Conservation (phyloP, 2,329 filamentous ascomycete species). For the Cladophialophora chaetospira region DNA sequence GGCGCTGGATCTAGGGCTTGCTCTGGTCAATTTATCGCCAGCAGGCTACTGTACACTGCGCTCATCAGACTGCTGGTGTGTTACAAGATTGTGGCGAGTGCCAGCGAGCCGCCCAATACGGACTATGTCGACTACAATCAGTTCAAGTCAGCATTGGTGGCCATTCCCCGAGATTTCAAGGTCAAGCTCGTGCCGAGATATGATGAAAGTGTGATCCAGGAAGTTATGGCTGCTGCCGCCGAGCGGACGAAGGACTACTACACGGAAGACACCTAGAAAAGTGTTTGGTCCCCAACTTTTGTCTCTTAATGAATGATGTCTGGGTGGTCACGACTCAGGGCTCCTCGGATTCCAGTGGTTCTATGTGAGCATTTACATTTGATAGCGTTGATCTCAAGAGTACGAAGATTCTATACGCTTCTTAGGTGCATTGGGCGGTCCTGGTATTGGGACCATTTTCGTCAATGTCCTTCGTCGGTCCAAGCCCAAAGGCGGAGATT, state of each 20-base stretch:
- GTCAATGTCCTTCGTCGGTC: no score
- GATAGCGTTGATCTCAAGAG: no score
- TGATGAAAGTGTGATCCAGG: conserved; percentile 30
- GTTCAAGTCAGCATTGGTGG: conserved; percentile 61
- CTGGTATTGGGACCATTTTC: no score
- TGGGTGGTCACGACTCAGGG: no score
- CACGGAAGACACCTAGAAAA: conserved; percentile 12
- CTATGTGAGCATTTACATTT: no score
- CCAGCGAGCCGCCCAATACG: conserved; percentile 59
- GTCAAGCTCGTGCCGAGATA: conserved; percentile 59
- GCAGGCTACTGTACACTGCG: conserved; percentile 58
- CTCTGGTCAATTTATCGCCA: conserved; percentile 59
- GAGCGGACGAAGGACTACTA: conserved; percentile 29
- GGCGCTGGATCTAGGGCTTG: conserved; percentile 62
- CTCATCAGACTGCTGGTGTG: conserved; percentile 57
- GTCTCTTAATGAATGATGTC: no score
- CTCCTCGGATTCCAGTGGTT: no score
- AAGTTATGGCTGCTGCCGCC: conserved; percentile 23
- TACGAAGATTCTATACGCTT: no score
- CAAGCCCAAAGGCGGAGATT: no score
- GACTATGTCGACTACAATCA: conserved; percentile 65
- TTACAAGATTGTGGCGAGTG: conserved; percentile 54
- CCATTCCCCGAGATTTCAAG: conserved; percentile 62
- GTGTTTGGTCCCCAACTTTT: no score
- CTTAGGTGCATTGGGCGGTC: no score